Evolutionary conservation across 1,284 basidiomycete species (phyloP), one percentile per base, ranked within the genome.

Genomic region (Ustilago tritici): DNA sequence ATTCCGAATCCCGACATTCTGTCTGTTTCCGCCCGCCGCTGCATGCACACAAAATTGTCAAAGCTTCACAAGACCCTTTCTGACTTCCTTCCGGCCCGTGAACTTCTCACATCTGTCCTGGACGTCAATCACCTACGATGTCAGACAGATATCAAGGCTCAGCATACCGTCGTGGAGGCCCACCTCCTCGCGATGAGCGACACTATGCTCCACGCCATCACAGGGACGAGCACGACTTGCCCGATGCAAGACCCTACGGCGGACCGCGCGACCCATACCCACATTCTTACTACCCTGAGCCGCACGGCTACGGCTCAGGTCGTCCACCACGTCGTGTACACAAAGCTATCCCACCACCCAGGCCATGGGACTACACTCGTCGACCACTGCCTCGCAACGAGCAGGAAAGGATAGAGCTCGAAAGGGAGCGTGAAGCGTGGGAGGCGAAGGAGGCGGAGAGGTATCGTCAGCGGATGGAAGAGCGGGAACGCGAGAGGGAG

Each of bases 311-410:
- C 19, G 55, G 53, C 15, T 6, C 47, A 9, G 65, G 60, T 3
- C 50, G 23, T 4, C 64, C 56, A 36, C 63, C 62, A 8, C 63
- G 61, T 32, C 50, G 70, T n/a, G 62, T 67, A 47, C 70, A 73
- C 65, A 73, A 61, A 28, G n/a, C 65, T 6, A 61, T 73, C 12
- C 70, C 70, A 19, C 70, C 70, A 10, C 72, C 72, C 8, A 32
- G 72, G 23, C 72, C 72, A 40, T 76, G 73, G 73, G 65, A 70
- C 58, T 76, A 76, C 38, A 62, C 56, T n/a, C 61, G 73, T 2
- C 63, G 73, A 43, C 68, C 73, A 11, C n/a, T 52, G 43, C 73
- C 73, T 5, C 60, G 73, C 4, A 70, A 15, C 17, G 73, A 76
- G 31, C 61, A 70, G 56, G 73, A 70, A 46, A 38, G 61, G n/a